A percentile compares a stretch with the other conserved stretches of the same genome.
These are phyloP conservation scores for Bipolaris cookei DNA, from an alignment of 2,329 filamentous ascomycete species.

Conservation along the genomic window DNA sequence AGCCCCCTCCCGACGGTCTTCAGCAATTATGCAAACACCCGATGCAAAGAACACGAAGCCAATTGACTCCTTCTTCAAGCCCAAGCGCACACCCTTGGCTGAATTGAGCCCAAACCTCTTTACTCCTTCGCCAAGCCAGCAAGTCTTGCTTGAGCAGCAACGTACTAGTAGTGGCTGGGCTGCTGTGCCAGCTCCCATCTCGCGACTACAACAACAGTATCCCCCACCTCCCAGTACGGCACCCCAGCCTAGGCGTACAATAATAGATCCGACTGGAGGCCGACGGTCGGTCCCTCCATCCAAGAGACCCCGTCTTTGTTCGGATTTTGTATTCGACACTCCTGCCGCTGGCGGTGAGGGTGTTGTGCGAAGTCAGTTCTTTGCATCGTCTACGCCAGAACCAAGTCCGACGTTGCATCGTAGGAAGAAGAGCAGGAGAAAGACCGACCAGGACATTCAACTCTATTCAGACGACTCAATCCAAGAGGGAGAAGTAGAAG, in stretches of 20 bases:
- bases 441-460: constrained; percentile 51
- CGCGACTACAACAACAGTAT: constrained; percentile 38
- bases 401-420: constrained; percentile 52
- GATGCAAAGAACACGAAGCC: constrained; percentile 66
- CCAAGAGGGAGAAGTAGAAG: constrained; percentile 51
- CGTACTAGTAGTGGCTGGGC: constrained; percentile 60
- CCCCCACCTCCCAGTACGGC: constrained; percentile 45
- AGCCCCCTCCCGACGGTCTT: constrained; percentile 45
- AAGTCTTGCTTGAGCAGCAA: constrained; percentile 63
- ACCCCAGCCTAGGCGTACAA: constrained; percentile 51
- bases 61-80: constrained; percentile 70
- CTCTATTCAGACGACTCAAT: constrained; percentile 58
- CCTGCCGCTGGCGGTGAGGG: constrained; percentile 35
- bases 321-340: constrained; percentile 44
- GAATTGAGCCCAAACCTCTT: constrained; percentile 73
- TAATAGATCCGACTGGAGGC: constrained; percentile 45
- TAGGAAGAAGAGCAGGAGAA: constrained; percentile 39
- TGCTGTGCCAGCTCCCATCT: constrained; percentile 56
- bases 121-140: constrained; percentile 70
- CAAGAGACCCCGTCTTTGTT: constrained; percentile 55
- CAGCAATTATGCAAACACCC: constrained; percentile 46
- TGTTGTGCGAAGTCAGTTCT: constrained; percentile 55
- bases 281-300: constrained; percentile 54
- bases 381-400: constrained; percentile 45
- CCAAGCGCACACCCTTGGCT: constrained; percentile 67